Base-by-base conservation (phyloP, 768 basidiomycete genomes). In the Psilocybe cubensis region DNA sequence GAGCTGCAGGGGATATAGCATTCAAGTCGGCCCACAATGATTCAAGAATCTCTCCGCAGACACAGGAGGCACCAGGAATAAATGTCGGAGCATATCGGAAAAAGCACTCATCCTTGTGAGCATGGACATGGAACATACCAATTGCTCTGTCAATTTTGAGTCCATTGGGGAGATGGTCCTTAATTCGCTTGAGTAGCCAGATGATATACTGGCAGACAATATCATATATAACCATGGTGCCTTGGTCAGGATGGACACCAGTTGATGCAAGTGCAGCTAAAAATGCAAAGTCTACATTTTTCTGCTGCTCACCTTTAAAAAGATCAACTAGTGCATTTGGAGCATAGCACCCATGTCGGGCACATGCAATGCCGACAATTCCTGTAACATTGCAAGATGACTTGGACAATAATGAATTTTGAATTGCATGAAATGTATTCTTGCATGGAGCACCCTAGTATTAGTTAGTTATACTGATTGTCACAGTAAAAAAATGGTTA, bases 111-210 rank as follows among this genome's bases (percentile, higher is more conserved):
- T 63, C 53, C 7, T 62, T 56, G 59, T 72, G 68, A 0, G 44
- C 70, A 49, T 71, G 70, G 0, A 72, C 60, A 50, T 72, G 66
- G 56, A 68, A 71, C n/a, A n/a, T n/a, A n/a, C n/a, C n/a, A n/a
- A n/a, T n/a, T n/a, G n/a, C n/a, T n/a, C n/a, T n/a, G n/a, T n/a
- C n/a, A n/a, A n/a, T n/a, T n/a, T n/a, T n/a, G n/a, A n/a, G n/a
- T n/a, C n/a, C n/a, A n/a, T n/a, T n/a, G n/a, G n/a, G n/a, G n/a
- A n/a, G n/a, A n/a, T n/a, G n/a, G n/a, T n/a, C n/a, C n/a, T n/a
- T n/a, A n/a, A n/a, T n/a, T n/a, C n/a, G n/a, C n/a, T n/a, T n/a
- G n/a, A n/a, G n/a, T n/a, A n/a, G n/a, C n/a, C 2, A 69, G 41
- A 63, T 59, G 57, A 47, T 35, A 24, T 64, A 66, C 25, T 57